phyloP scores from a whole-genome alignment of 2,329 filamentous ascomycete genomes.

The Fusarium heterosporum region DNA sequence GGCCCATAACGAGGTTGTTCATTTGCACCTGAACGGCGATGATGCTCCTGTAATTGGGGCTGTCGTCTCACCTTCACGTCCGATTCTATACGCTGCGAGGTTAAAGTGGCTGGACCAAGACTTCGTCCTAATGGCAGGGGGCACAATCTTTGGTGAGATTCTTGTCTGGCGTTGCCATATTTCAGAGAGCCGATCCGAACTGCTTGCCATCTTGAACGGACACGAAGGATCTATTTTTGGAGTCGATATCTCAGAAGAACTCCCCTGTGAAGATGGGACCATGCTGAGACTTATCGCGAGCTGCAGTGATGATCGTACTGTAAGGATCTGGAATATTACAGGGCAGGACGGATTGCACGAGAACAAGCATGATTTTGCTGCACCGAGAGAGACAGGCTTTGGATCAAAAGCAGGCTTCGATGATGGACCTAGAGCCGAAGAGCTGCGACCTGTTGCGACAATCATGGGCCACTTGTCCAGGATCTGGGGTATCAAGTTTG shows the following conservation, averaged over 20 bases:
- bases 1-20: constrained; percentile 85
- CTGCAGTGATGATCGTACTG: constrained; percentile 94
- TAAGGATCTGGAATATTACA: constrained; percentile 88
- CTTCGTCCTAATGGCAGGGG: constrained; percentile 81
- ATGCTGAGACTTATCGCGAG: constrained; percentile 78
- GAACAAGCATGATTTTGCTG: constrained; percentile 42
- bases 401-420: constrained; percentile 52
- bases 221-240: constrained; percentile 97
- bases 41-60: constrained; percentile 58
- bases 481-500: constrained; percentile 87
- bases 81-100: constrained; percentile 88
- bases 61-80: constrained; percentile 75
- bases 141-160: constrained; percentile 95
- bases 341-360: constrained; percentile 52
- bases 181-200: constrained; percentile 47
- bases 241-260: constrained; percentile 77
- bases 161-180: constrained; percentile 82
- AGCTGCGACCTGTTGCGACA: constrained; percentile 67
- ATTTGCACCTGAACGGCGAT: constrained; percentile 54
- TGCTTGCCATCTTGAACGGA: constrained; percentile 67
- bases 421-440: constrained; percentile 21
- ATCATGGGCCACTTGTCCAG: constrained; percentile 89
- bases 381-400: constrained; percentile 72
- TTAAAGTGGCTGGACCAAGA: constrained; percentile 70
- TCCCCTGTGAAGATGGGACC: constrained; percentile 50